Conservation (phyloP, 2,329 filamentous ascomycete species). For the Didymosphaeria variabile region DNA sequence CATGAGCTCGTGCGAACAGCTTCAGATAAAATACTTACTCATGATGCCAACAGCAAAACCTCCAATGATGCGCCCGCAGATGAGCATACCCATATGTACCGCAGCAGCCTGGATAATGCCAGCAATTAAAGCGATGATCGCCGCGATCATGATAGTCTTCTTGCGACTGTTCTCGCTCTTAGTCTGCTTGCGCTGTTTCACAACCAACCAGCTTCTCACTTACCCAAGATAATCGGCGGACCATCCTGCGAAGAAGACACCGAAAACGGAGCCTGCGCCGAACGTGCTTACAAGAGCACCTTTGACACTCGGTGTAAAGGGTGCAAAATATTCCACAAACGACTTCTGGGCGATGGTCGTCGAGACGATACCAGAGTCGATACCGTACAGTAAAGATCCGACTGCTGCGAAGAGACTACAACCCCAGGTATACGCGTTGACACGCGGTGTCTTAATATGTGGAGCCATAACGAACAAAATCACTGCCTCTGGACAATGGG, state of each 20-base stretch:
- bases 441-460: constrained; percentile 7
- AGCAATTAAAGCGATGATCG: constrained; percentile 41
- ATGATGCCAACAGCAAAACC: constrained; percentile 1
- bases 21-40: background rate
- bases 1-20: constrained; percentile 45
- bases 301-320: constrained; percentile 14
- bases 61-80: constrained; percentile 59
- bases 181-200: no score
- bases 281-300: constrained; percentile 18
- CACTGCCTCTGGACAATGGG: background rate
- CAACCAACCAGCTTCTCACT: no score
- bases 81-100: constrained; percentile 52
- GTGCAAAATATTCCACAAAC: constrained; percentile 20
- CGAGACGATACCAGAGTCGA: constrained; percentile 24
- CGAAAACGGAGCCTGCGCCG: constrained; percentile 18
- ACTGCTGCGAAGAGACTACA: constrained; percentile 18
- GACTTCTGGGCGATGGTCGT: constrained; percentile 19
- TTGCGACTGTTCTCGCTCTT: constrained; percentile 5
- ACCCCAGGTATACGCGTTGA: constrained; percentile 19
- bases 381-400: constrained; percentile 17
- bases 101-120: constrained; percentile 48
- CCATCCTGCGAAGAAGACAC: constrained; percentile 21
- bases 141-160: constrained; percentile 43
- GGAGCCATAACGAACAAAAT: constrained; percentile 8
- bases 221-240: constrained; percentile 18